These are phyloP conservation scores for Lipomyces yamanashiensis DNA, from an alignment of 805 yeast genomes.

Conservation along the genomic window DNA sequence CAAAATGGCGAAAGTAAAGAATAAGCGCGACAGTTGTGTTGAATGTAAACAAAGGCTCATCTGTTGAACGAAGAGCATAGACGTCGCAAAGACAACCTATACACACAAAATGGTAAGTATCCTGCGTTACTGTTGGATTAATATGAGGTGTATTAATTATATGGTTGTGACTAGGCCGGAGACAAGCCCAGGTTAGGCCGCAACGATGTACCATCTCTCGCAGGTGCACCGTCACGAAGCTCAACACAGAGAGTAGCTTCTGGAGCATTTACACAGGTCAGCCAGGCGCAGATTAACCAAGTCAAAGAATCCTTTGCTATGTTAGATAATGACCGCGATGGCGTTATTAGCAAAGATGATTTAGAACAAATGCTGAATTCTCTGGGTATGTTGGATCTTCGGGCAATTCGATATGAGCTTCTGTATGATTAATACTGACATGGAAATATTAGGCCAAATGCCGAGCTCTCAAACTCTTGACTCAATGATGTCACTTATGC, in stretches of 20 bases:
- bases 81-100: neutral
- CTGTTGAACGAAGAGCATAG: neutral
- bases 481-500: slow-evolving; percentile 54
- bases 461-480: slow-evolving; percentile 51
- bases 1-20: neutral
- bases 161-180: neutral
- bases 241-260: slow-evolving; percentile 18
- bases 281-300: slow-evolving; percentile 66
- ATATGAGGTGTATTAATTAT: neutral
- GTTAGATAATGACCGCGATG: slow-evolving; percentile 83
- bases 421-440: neutral
- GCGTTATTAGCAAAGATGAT: slow-evolving; percentile 45
- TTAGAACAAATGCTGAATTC: slow-evolving; percentile 58
- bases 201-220: neutral
- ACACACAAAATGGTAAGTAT: slow-evolving; percentile 1
- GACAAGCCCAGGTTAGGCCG: neutral
- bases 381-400: slow-evolving; percentile 47
- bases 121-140: neutral
- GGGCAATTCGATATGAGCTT: neutral
- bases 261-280: slow-evolving; percentile 44
- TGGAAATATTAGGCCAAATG: slow-evolving; percentile 43
- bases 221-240: slow-evolving; percentile 3
- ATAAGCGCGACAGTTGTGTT: neutral
- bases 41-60: slow-evolving; percentile 6
- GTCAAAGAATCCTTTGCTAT: slow-evolving; percentile 76